Evolutionary conservation across 2,329 filamentous ascomycete species (phyloP), one percentile per base, ranked within the genome.

Genomic region (Venturia carpophila): DNA sequence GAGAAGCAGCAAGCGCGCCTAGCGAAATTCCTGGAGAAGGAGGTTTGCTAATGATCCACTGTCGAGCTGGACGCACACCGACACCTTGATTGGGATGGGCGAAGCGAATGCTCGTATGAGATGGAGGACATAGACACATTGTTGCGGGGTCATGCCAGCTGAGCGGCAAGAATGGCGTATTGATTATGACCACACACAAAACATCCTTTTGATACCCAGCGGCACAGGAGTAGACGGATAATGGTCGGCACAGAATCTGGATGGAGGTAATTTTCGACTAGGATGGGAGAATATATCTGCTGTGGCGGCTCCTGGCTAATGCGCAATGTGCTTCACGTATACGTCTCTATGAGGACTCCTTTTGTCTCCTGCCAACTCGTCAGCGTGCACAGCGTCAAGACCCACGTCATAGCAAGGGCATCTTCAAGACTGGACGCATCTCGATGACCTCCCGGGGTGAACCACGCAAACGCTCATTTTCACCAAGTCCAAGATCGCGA

Each of bases 181-280:
- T n/a, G 52, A 58, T 37, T 10, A 34, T 37, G 52, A 37, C 37
- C 30, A 15, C 52, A 58, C 1, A 37, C 15, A 34, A 37, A 34
- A 17, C 19, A 34, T 58, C 52, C 30, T 37, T 58, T 58, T 58
- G 52, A 58, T 58, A 58, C 52, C 52, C 52, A 58, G 37, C 52
- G 52, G 52, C 52, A 56, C 37, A 58, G 52, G 52, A 58, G 52
- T 58, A 37, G 30, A 6, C 30, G 52, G 52, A 58, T 58, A 37
- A 58, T 34, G 30, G 52, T 34, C 6, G 27, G 30, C 52, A 27
- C 52, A 27, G 10, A 17, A 24, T 37, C 13, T 21, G 52, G 52
- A 58, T 52, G 9, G 42, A 37, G 27, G 17, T 37, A n/a, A 37
- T 58, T n/a, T n/a, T n/a, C n/a, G n/a, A n/a, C n/a, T n/a, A n/a